phyloP scores from a whole-genome alignment of 1,284 basidiomycete genomes.

The Lentinus polychrous region DNA sequence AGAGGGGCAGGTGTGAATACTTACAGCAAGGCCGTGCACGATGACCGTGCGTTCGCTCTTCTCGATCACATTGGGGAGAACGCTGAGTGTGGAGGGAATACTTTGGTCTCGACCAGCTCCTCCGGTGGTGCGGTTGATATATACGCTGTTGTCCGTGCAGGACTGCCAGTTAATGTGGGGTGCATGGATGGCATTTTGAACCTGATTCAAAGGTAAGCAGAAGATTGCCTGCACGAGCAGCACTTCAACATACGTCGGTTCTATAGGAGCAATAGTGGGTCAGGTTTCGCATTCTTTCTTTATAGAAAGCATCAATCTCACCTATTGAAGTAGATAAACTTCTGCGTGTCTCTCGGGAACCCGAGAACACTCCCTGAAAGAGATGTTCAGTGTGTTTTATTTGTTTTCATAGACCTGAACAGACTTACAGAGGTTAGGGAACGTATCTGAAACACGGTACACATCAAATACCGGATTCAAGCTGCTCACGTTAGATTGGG shows the following conservation, averaged over 20 bases:
- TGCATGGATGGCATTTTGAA: constrained; percentile 70
- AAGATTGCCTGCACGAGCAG: neutral
- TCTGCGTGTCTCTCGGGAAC: constrained; percentile 59
- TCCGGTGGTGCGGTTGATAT: constrained; percentile 22
- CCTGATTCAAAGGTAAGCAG: constrained; percentile 32
- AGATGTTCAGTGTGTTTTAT: constrained; percentile 14
- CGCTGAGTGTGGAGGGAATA: constrained; percentile 52
- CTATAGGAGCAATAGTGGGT: neutral
- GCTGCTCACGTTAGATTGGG: neutral
- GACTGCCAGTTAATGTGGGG: constrained; percentile 59
- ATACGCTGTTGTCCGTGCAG: constrained; percentile 56
- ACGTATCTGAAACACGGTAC: constrained; percentile 69
- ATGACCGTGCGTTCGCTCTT: constrained; percentile 66
- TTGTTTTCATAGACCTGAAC: neutral
- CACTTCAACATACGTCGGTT: neutral
- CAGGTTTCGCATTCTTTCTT: neutral
- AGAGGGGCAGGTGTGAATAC: neutral
- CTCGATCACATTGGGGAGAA: constrained; percentile 70
- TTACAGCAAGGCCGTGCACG: constrained; percentile 63
- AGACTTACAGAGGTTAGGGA: constrained; percentile 25
- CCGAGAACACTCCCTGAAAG: constrained; percentile 59
- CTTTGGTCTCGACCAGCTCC: constrained; percentile 40
- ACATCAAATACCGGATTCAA: constrained; percentile 70
- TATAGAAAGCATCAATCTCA: constrained; percentile 9
- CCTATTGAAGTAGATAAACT: constrained; percentile 37